A percentile compares a stretch with the other conserved stretches of the same genome.
Evolutionary conservation across 2,329 filamentous ascomycete species (phyloP).

Genomic region (Exserohilum turcica): DNA sequence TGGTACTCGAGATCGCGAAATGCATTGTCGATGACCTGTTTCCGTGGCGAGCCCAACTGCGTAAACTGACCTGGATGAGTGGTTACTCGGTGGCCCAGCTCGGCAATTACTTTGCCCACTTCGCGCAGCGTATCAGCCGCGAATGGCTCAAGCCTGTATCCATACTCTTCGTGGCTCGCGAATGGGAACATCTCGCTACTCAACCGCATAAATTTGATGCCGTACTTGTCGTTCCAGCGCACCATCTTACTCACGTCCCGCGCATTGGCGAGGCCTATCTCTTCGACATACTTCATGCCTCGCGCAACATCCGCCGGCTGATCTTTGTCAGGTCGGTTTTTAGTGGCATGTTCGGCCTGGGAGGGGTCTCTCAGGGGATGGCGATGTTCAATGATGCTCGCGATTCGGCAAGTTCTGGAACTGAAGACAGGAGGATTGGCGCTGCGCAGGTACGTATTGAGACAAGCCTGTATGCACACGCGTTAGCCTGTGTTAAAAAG

Average conservation of each 20-base stretch:
- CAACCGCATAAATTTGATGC: slow-evolving; percentile 88
- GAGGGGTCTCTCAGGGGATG: slow-evolving; percentile 77
- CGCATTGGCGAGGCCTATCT: slow-evolving; percentile 79
- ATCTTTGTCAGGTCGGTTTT: slow-evolving; percentile 81
- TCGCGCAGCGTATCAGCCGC: slow-evolving; percentile 77
- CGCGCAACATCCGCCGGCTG: slow-evolving; percentile 68
- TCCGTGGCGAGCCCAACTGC: slow-evolving; percentile 82
- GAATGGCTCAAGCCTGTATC: slow-evolving; percentile 83
- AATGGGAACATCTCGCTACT: slow-evolving; percentile 98
- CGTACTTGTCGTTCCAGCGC: slow-evolving; percentile 88
- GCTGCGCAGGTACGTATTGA: slow-evolving; percentile 87
- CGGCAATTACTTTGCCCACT: slow-evolving; percentile 74
- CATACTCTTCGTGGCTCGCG: slow-evolving; percentile 84
- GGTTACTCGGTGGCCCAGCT: slow-evolving; percentile 82
- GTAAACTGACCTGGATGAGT: slow-evolving; percentile 92
- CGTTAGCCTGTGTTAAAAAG: slow-evolving; percentile 24
- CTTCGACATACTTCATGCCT: slow-evolving; percentile 75
- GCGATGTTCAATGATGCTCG: slow-evolving; percentile 86
- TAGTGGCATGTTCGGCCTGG: slow-evolving; percentile 78
- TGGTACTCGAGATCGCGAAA: slow-evolving; percentile 87
- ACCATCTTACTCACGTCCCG: slow-evolving; percentile 84
- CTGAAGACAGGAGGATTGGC: slow-evolving; percentile 85
- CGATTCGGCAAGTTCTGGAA: slow-evolving; percentile 87
- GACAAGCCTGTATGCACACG: slow-evolving; percentile 66
- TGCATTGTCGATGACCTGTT: slow-evolving; percentile 75